Percentiles rank a stretch among this genome's conserved stretches.
Conservation (phyloP, 2,329 filamentous ascomycete genomes). For the Pleomassaria siparia region DNA sequence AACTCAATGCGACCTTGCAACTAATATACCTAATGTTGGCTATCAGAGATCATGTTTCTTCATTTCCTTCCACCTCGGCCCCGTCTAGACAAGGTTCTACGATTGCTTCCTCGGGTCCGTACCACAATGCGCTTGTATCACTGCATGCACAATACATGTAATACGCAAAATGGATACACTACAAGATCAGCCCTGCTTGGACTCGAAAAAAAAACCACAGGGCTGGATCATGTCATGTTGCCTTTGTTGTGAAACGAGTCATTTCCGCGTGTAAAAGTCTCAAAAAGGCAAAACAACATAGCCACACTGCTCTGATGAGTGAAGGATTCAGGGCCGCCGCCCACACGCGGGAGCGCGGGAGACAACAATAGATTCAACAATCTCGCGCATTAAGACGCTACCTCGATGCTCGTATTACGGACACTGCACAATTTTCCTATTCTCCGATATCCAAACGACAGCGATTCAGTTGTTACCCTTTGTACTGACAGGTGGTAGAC, state of each 20-base stretch:
- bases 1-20: neutral
- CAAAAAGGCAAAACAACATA: neutral
- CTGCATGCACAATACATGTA: neutral
- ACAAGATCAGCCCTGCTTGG: neutral
- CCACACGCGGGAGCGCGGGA: neutral
- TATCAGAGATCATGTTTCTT: neutral
- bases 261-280: neutral
- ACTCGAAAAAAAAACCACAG: neutral
- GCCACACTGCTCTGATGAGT: neutral
- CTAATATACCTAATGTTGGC: neutral
- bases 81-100: neutral
- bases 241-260: slow-evolving; percentile 1
- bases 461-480: no score
- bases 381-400: neutral
- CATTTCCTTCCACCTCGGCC: neutral
- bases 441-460: neutral
- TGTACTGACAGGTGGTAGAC: no score
- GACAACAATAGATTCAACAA: slow-evolving; percentile 1
- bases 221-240: neutral
- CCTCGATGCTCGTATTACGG: neutral
- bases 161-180: neutral
- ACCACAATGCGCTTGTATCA: neutral
- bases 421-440: neutral
- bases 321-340: slow-evolving; percentile 2
- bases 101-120: neutral